Evolutionary conservation across 2,329 filamentous ascomycete genomes (phyloP).

Genomic region (Cordyceps cicadae): DNA sequence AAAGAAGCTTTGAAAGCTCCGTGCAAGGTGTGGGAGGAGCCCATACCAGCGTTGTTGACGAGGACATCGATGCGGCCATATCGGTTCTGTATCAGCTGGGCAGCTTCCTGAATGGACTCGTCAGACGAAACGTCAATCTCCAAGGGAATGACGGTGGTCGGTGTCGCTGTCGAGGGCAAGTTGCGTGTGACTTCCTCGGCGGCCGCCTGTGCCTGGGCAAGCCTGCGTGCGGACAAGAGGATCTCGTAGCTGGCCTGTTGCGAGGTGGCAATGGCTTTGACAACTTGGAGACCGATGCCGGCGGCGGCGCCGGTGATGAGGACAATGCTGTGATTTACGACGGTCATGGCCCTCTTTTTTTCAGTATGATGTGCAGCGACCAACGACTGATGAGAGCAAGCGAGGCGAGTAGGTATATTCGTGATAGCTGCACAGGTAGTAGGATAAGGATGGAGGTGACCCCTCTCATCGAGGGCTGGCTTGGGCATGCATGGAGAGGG

Average conservation of each 20-base stretch:
- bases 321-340: constrained; percentile 30
- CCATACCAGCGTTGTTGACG: constrained; percentile 30
- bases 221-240: constrained; percentile 44
- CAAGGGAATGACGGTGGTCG: constrained; percentile 35
- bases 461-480: too few relatives aligned
- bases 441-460: too few relatives aligned
- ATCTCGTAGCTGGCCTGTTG: constrained; percentile 40
- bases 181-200: constrained; percentile 33
- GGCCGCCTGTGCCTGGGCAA: constrained; percentile 42
- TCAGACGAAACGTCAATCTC: constrained; percentile 49
- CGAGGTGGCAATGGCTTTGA: constrained; percentile 45
- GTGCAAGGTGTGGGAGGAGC: neutral
- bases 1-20: neutral
- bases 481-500: neutral
- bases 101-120: constrained; percentile 39
- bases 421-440: neutral
- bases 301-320: constrained; percentile 51
- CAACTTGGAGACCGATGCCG: constrained; percentile 50
- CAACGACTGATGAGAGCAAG: neutral
- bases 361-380: neutral
- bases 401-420: neutral
- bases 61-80: constrained; percentile 42
- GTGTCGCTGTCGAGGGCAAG: constrained; percentile 26
- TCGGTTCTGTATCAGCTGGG: constrained; percentile 31
- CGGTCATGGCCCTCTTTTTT: neutral